Percentiles rank a stretch among this genome's conserved stretches.
Conservation (phyloP, 129 eudicot species). For the Logfia minima region DNA sequence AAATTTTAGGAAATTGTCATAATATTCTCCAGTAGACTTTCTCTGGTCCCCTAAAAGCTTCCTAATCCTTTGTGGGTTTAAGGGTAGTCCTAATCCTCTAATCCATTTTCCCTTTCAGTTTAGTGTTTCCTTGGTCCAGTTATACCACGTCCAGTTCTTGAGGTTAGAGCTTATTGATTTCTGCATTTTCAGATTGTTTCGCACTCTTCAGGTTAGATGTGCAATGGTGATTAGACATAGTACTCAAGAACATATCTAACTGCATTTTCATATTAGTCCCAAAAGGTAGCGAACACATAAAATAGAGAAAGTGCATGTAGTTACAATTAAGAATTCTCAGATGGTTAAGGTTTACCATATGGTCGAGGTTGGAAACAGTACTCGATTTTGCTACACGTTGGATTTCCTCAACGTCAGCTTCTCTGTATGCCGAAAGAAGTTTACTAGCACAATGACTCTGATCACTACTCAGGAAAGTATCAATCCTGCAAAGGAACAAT, state of each 20-base stretch:
- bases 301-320: background rate
- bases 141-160: background rate
- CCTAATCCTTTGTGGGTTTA: background rate
- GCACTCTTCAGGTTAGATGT: background rate
- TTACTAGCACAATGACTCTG: slow-evolving; percentile 84
- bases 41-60: background rate
- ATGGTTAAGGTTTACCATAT: slow-evolving; percentile 46
- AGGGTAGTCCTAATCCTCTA: background rate
- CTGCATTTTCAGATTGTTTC: background rate
- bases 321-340: background rate
- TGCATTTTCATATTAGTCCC: background rate
- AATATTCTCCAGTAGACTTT: background rate
- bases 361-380: slow-evolving; percentile 73
- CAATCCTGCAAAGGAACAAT: slow-evolving; percentile 56
- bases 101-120: background rate
- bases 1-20: background rate
- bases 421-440: slow-evolving; percentile 90
- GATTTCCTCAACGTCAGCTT: slow-evolving; percentile 83
- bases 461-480: slow-evolving; percentile 82
- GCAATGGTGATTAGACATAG: background rate
- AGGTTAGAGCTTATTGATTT: background rate
- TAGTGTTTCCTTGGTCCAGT: background rate
- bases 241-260: background rate
- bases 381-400: slow-evolving; percentile 75
- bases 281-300: background rate